phyloP scores from a whole-genome alignment of 805 yeast species.

The Jamesozyma rosinii region DNA sequence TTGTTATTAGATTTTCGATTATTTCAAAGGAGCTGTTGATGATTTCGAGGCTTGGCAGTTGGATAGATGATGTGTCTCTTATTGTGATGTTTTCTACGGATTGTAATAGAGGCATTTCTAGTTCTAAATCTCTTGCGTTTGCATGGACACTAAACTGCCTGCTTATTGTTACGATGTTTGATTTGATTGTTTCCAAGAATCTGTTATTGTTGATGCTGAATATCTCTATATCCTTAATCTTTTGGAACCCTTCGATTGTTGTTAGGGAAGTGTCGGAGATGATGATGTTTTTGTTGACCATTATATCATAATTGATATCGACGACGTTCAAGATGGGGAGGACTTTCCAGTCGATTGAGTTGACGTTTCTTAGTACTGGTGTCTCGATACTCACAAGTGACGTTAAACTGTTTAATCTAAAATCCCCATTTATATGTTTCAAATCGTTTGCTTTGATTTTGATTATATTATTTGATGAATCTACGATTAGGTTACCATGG shows the following conservation, averaged over 20 bases:
- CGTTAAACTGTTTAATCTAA: conserved; percentile 49
- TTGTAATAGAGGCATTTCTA: conserved; percentile 44
- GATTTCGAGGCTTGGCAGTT: conserved; percentile 40
- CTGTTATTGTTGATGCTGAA: conserved; percentile 68
- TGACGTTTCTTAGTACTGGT: conserved; percentile 45
- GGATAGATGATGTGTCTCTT: conserved; percentile 46
- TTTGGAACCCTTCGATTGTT: conserved; percentile 52
- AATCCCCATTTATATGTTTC: conserved; percentile 39
- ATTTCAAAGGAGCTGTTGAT: conserved; percentile 55
- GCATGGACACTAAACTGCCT: conserved; percentile 56
- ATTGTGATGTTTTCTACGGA: conserved; percentile 55
- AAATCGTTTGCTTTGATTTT: conserved; percentile 49
- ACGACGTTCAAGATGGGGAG: conserved; percentile 61
- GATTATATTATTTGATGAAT: conserved; percentile 45
- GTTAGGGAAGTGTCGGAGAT: conserved; percentile 66
- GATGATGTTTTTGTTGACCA: conserved; percentile 42
- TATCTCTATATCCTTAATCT: conserved; percentile 42
- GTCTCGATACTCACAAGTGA: conserved; percentile 51
- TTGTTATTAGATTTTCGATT: conserved; percentile 48
- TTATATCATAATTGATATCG: conserved; percentile 42
- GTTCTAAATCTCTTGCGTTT: conserved; percentile 48
- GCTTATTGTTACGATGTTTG: conserved; percentile 44
- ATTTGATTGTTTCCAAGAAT: conserved; percentile 51
- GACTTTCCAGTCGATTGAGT: conserved; percentile 55
- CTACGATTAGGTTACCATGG: conserved; percentile 47